These are phyloP conservation scores for Arthroderma uncinatum DNA, from an alignment of 2,329 filamentous ascomycete genomes.

Conservation along the genomic window DNA sequence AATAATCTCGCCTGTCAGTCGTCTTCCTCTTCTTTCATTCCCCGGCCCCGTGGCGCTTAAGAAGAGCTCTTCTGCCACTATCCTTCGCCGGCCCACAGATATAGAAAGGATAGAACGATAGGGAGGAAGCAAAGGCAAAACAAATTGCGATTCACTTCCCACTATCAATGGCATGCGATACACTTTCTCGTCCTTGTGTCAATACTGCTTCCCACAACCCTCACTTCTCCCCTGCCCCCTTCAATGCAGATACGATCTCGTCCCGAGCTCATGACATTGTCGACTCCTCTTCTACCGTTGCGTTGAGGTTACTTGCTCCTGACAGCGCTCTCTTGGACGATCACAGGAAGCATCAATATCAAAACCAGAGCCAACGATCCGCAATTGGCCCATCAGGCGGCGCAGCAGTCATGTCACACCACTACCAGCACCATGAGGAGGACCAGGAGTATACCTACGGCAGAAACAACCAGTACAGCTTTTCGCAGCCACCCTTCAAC, in stretches of 20 bases:
- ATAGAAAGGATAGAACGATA: neutral
- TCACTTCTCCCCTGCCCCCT: neutral
- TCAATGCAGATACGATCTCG: slow-evolving; percentile 1
- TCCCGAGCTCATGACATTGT: neutral
- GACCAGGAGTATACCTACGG: slow-evolving; percentile 19
- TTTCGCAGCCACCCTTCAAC: slow-evolving; percentile 22
- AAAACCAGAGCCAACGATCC: neutral
- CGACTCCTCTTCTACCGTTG: neutral
- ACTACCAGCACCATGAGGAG: slow-evolving; percentile 18
- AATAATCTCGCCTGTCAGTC: slow-evolving; percentile 2
- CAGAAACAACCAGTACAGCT: slow-evolving; percentile 19
- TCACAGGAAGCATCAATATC: slow-evolving; percentile 1
- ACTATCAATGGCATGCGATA: slow-evolving; percentile 4
- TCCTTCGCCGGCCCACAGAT: neutral
- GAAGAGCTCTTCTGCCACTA: neutral
- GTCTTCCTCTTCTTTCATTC: slow-evolving; percentile 1
- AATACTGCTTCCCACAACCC: neutral
- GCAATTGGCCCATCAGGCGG: slow-evolving; percentile 5
- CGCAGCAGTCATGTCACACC: slow-evolving; percentile 19
- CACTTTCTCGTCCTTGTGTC: neutral
- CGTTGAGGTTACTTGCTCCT: slow-evolving; percentile 1
- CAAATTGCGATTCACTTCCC: neutral
- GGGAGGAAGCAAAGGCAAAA: neutral
- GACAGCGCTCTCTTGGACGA: slow-evolving; percentile 2
- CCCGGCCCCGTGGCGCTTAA: neutral